These are phyloP conservation scores for Escallonia rubra DNA, from an alignment of 129 eudicot species.

Conservation along the genomic window DNA sequence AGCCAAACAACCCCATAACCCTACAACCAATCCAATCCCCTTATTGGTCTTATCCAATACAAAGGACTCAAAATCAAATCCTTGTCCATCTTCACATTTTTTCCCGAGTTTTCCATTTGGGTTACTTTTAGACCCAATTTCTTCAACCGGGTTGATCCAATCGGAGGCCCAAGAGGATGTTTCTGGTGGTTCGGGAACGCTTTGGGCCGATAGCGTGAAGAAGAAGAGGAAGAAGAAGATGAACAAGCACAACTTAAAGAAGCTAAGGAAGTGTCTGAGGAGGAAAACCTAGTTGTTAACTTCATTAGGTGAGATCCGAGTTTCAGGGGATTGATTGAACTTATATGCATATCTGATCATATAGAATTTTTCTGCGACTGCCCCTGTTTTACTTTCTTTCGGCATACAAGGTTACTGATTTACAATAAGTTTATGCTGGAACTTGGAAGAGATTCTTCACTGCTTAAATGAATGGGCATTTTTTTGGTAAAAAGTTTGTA, in stretches of 20 bases:
- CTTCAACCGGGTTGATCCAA: constrained; percentile 21
- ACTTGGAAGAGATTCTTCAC: background rate
- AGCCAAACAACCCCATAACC: constrained; percentile 2
- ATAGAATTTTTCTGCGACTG: too few relatives aligned
- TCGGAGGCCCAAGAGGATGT: constrained; percentile 26
- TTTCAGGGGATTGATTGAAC: background rate
- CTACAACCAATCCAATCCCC: constrained; percentile 4
- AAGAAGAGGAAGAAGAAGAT: constrained; percentile 89
- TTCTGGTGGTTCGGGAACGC: constrained; percentile 21
- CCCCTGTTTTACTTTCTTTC: background rate
- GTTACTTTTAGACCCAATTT: constrained; percentile 40
- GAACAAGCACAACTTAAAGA: constrained; percentile 84
- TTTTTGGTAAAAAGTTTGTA: background rate
- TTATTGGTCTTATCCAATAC: background rate
- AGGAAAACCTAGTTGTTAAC: constrained; percentile 42
- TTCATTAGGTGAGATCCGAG: constrained; percentile 28
- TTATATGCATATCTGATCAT: too few relatives aligned
- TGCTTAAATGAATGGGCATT: background rate
- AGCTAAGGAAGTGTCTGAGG: constrained; percentile 73
- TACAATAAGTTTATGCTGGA: background rate
- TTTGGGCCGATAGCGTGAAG: constrained; percentile 91
- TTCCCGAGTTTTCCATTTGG: constrained; percentile 62
- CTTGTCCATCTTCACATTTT: constrained; percentile 4
- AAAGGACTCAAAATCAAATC: constrained; percentile 11
- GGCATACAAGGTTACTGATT: background rate